Evolutionary conservation across 257 asterid species (phyloP).

Genomic region (Solanum corneliomulleri): DNA sequence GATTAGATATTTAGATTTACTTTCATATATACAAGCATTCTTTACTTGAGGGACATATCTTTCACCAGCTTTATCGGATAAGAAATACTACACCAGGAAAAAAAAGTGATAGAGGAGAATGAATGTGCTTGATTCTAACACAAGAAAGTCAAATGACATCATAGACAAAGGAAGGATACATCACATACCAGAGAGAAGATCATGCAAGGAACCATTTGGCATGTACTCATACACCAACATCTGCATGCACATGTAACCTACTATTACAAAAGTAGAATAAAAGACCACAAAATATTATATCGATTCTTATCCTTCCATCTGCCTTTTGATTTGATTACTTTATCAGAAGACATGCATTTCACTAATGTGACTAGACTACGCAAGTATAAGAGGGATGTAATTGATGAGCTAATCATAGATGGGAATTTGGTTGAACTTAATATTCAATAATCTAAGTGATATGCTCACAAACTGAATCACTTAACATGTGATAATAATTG

Average conservation of each 20-base stretch:
- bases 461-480: neutral
- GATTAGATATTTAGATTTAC: neutral
- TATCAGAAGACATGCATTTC: neutral
- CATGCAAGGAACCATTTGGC: constrained; percentile 1
- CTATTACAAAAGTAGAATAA: neutral
- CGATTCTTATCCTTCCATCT: neutral
- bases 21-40: neutral
- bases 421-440: neutral
- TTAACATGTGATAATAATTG: neutral
- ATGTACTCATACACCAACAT: constrained; percentile 1
- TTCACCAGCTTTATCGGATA: neutral
- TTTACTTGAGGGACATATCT: neutral
- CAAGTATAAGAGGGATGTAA: neutral
- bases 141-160: neutral
- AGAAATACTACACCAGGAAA: neutral
- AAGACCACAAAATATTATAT: neutral
- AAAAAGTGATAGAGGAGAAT: neutral
- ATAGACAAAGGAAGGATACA: neutral
- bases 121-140: neutral
- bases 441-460: neutral
- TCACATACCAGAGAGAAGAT: neutral
- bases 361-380: neutral
- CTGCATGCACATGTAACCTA: neutral
- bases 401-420: neutral
- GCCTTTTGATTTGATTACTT: neutral